These are phyloP conservation scores for Globisporangium nodosum DNA, from an alignment of 352 stramenopile genomes.

Conservation along the genomic window DNA sequence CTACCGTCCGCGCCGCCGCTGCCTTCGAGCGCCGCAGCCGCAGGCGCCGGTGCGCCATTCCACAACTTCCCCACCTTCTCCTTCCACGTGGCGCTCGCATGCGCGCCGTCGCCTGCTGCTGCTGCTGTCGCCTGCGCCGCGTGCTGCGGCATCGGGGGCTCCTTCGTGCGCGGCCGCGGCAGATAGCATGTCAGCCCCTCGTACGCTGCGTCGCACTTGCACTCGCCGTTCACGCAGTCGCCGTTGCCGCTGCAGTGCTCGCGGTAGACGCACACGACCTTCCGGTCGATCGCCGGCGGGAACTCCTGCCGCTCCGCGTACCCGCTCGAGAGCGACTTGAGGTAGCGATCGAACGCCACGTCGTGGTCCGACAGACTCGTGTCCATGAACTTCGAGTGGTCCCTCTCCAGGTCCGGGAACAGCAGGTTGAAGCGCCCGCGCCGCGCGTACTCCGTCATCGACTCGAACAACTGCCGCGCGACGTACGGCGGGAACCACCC, in stretches of 20 bases:
- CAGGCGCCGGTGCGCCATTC: constrained; percentile 27
- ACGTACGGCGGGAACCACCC: constrained; percentile 67
- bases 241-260: constrained; percentile 79
- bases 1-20: constrained; percentile 6
- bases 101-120: constrained; percentile 13
- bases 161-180: constrained; percentile 29
- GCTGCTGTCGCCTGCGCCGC: constrained; percentile 16
- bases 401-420: constrained; percentile 56
- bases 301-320: constrained; percentile 42
- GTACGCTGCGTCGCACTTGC: constrained; percentile 63
- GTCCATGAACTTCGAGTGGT: constrained; percentile 54
- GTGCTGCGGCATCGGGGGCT: constrained; percentile 22
- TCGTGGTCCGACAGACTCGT: constrained; percentile 56
- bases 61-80: constrained; percentile 54
- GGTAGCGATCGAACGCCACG: constrained; percentile 59
- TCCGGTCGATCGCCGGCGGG: constrained; percentile 23
- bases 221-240: constrained; percentile 78
- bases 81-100: constrained; percentile 51
- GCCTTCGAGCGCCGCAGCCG: not conserved
- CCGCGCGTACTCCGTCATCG: constrained; percentile 56
- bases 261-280: constrained; percentile 63
- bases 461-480: constrained; percentile 45
- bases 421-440: constrained; percentile 66
- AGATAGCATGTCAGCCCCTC: constrained; percentile 82
- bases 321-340: constrained; percentile 55